Percentiles rank a stretch among this genome's conserved stretches.
Evolutionary conservation across 225 moss, liverwort and hornwort genomes (phyloP).

Genomic region (Neckera pumila): DNA sequence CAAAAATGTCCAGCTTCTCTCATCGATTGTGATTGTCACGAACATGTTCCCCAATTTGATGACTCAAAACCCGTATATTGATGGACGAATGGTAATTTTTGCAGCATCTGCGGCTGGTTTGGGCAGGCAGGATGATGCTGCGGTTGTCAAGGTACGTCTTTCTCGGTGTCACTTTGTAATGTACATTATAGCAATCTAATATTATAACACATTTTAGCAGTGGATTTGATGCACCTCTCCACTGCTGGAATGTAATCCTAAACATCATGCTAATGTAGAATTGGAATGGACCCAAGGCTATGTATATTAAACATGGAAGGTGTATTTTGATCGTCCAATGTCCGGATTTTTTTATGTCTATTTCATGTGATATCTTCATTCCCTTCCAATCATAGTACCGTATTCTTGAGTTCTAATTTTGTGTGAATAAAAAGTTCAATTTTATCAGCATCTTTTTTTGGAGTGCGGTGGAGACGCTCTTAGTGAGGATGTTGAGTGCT

Average conservation of each 20-base stretch:
- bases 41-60: not conserved
- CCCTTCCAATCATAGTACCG: not conserved
- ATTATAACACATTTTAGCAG: not conserved
- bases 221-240: not conserved
- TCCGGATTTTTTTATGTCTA: not conserved
- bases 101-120: constrained; percentile 77
- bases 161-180: not conserved
- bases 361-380: not conserved
- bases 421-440: not conserved
- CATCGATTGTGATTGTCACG: not conserved
- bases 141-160: constrained; percentile 71
- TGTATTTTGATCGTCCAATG: not conserved
- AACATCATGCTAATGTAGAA: not conserved
- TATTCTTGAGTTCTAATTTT: not conserved
- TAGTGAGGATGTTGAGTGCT: not conserved
- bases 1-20: not conserved
- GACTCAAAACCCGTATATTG: not conserved
- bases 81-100: not conserved
- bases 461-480: not conserved
- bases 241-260: not conserved
- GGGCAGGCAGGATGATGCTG: constrained; percentile 82
- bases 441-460: not conserved
- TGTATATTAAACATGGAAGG: too few relatives aligned
- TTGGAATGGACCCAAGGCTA: not conserved
- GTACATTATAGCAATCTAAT: not conserved